Base-by-base conservation (phyloP, 2,329 filamentous ascomycete species). In the Penicillium sp. region DNA sequence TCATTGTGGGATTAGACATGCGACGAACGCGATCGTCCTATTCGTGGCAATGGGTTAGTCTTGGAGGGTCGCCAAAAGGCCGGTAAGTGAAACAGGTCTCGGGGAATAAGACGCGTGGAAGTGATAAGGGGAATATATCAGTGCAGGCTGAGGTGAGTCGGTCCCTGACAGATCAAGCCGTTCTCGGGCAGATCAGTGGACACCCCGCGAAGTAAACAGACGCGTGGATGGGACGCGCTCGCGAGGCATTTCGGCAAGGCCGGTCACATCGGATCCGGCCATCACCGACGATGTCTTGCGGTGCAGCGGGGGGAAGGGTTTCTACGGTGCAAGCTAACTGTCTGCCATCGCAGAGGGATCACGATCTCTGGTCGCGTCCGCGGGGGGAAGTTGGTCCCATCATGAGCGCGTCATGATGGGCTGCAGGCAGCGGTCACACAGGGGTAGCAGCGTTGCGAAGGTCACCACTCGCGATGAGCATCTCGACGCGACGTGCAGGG, bases 1-100 rank as follows among this genome's bases (percentile, higher is more conserved):
- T 69, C 62, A 75, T 62, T 24, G 67, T 68, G 45, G 68, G 71
- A 55, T 76, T 72, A 49, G 74, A 75, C 73, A 75, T 76, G 43
- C 16, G 29, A 21, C 27, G 47, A 50, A 45, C 22, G 44, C 39
- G 41, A 59, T 52, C 36, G 36, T 54, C 44, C 57, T 57, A 42
- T 38, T 39, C 42, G 45, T 46, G 29, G 36, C 43, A 39, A 49
- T 29, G 50, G 50, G 61, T 66, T 63, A 66, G 62, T 59, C 54
- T 18, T 18, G 58, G 59, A 56, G 31, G 48, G 16, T 42, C 13
- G 39, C 9, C 31, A 38, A 39, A 11, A 4, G 29, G 36, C 50
- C 13, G 24, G 16, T 11, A 46, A 42, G 29, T 46, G 36, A 38
- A 50, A 45, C 29, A 38, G 18, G 48, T 38, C 22, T 47, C 14